A percentile compares a stretch with the other conserved stretches of the same genome.
These are phyloP conservation scores for Fusarium longipes DNA, from an alignment of 2,329 filamentous ascomycete species.

Conservation along the genomic window DNA sequence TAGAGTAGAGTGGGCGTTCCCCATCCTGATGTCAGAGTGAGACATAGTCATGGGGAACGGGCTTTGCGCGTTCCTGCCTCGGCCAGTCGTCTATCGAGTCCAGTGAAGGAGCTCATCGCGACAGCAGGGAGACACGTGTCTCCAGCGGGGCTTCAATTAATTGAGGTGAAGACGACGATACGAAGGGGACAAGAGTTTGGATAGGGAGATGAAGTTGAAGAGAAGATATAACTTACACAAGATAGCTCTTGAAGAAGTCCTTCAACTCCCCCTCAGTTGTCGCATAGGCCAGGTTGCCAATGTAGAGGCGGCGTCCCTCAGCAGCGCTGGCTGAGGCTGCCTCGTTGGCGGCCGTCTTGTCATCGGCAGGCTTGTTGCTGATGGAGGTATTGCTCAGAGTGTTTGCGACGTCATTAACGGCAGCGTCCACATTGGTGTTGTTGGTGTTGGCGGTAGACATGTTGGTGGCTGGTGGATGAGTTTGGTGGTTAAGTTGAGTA, in stretches of 20 bases:
- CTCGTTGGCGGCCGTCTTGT: constrained; percentile 78
- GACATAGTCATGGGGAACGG: constrained; percentile 9
- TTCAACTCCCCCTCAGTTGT: constrained; percentile 99
- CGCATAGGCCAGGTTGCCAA: constrained; percentile 99
- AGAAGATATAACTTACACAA: constrained; percentile 79
- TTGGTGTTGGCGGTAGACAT: constrained; percentile 77
- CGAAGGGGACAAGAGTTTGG: not conserved
- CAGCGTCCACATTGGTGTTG: constrained; percentile 63
- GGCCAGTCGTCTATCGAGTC: constrained; percentile 12
- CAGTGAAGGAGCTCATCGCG: constrained; percentile 23
- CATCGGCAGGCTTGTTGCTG: constrained; percentile 61
- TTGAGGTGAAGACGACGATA: constrained; percentile 1
- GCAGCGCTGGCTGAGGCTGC: constrained; percentile 96
- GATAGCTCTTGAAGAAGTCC: constrained; percentile 99
- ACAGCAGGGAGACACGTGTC: constrained; percentile 44
- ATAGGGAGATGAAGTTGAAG: not conserved
- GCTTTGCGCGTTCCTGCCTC: constrained; percentile 22
- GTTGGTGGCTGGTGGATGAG: constrained; percentile 63
- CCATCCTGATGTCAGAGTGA: not conserved
- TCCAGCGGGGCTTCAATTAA: constrained; percentile 20
- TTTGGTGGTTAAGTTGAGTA: constrained; percentile 59
- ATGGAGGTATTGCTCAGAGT: constrained; percentile 79
- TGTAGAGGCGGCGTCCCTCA: constrained; percentile 99
- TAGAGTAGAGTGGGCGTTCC: not conserved
- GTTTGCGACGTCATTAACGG: constrained; percentile 82